These are phyloP conservation scores for Aspergillus sp. DNA, from an alignment of 2,329 filamentous ascomycete genomes.

Conservation along the genomic window DNA sequence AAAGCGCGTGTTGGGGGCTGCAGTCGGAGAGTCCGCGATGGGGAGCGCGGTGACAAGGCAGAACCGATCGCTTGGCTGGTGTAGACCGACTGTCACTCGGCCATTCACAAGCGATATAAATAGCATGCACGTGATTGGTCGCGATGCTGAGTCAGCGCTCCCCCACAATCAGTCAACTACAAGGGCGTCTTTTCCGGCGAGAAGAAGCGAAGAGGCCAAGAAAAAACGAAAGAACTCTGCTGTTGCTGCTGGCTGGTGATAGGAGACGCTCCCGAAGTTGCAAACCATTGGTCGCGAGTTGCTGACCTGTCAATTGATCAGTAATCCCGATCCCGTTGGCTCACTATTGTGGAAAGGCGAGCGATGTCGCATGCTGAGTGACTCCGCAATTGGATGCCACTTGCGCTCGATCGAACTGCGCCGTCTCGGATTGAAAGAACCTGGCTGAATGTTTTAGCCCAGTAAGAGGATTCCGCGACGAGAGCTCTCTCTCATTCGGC, in stretches of 20 bases:
- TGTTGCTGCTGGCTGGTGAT: slow-evolving; percentile 1
- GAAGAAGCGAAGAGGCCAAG: slow-evolving; percentile 4
- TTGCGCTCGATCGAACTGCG: neutral
- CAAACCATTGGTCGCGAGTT: neutral
- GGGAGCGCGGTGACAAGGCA: neutral
- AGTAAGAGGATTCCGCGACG: neutral
- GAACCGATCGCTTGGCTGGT: neutral
- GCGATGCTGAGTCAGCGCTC: slow-evolving; percentile 16
- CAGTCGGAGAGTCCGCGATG: neutral
- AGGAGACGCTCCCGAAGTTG: neutral
- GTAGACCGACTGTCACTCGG: neutral
- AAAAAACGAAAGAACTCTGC: slow-evolving; percentile 1
- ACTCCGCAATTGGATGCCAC: slow-evolving; percentile 8
- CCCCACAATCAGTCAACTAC: slow-evolving; percentile 12
- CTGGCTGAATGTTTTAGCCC: slow-evolving; percentile 2
- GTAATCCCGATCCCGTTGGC: neutral
- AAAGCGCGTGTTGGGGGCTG: neutral
- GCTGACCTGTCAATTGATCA: neutral
- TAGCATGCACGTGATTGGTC: slow-evolving; percentile 19
- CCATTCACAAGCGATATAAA: slow-evolving; percentile 13
- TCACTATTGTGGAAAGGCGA: neutral
- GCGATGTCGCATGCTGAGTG: slow-evolving; percentile 8
- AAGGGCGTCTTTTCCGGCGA: slow-evolving; percentile 2
- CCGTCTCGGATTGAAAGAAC: slow-evolving; percentile 1
- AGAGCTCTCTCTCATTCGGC: neutral